Base-by-base conservation (phyloP, 352 stramenopile genomes). In the Pythium sp. region DNA sequence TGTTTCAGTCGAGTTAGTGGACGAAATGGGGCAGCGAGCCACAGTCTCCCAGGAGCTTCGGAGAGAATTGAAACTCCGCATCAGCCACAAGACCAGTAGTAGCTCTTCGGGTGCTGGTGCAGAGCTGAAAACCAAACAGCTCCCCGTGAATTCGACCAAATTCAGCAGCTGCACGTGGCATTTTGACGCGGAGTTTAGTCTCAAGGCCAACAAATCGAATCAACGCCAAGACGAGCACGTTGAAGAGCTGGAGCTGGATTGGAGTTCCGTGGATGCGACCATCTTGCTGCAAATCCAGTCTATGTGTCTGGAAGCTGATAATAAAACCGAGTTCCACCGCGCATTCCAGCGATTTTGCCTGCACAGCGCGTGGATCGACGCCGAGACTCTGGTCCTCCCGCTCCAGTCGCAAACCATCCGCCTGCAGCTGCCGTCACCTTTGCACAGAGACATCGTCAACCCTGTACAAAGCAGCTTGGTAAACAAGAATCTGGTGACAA, bases 11-110 rank as follows among this genome's bases (percentile, higher is more conserved):
- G 82, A 89, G 26, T 30, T 89, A 0, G 79, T 89, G 15, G 72
- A 90, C 59, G 82, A 90, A 68, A 87, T 86, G 80, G 80, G 80
- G 12, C 76, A 85, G 62, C 55, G 72, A 0, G 58, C 69, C 18
- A 5, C 54, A 18, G 34, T 20, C 2, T 12, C 5, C 0, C 4
- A 54, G 5, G 1, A n/a, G 3, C 43, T 22, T 7, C 36, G 28
- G 20, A 14, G 49, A 46, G 32, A 34, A 5, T 43, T 78, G 22
- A 36, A 63, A 5, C n/a, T 78, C 15, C 8, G 36, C n/a, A 46
- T 70, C 15, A 22, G 9, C 3, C 49, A 7, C 18, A 53, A 58
- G 22, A n/a, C 38, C 38, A 20, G 34, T 3, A 24, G 2, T 43
- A 9, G 20, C 24, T 9, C 24, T 30, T 22, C 3, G 6, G 14